Evolutionary conservation across 345 rosid genomes (phyloP).

Genomic region (Salix brachista): DNA sequence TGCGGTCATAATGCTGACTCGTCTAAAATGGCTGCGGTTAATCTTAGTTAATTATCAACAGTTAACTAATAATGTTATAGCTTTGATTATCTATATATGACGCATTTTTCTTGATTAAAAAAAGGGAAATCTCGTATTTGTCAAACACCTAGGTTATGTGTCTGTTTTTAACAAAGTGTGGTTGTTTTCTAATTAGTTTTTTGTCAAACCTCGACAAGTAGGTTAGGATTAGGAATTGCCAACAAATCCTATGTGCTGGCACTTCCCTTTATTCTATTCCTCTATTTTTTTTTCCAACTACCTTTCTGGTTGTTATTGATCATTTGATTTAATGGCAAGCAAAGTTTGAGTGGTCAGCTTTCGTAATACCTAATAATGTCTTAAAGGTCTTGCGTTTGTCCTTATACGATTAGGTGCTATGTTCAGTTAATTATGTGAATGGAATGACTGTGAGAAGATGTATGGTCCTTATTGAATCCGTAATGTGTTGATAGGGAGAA

Average conservation of each 20-base stretch:
- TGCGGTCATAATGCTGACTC: too few species aligned
- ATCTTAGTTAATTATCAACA: not conserved
- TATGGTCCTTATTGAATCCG: not conserved
- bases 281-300: not conserved
- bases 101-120: not conserved
- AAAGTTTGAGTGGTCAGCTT: not conserved
- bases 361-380: not conserved
- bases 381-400: too few species aligned
- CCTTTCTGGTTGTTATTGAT: not conserved
- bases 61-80: not conserved
- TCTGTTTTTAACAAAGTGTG: not conserved
- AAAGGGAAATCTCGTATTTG: not conserved
- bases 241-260: not conserved
- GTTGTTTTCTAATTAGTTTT: not conserved
- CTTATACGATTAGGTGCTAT: not conserved
- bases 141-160: not conserved
- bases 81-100: not conserved
- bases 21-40: not conserved
- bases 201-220: not conserved
- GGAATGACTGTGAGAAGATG: not conserved
- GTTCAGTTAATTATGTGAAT: not conserved
- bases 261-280: not conserved
- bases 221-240: not conserved
- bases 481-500: not conserved
- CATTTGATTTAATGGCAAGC: not conserved